Evolutionary conservation across 2,329 filamentous ascomycete genomes (phyloP), one percentile per base, ranked within the genome.

Genomic region (Monosporascus sp.): DNA sequence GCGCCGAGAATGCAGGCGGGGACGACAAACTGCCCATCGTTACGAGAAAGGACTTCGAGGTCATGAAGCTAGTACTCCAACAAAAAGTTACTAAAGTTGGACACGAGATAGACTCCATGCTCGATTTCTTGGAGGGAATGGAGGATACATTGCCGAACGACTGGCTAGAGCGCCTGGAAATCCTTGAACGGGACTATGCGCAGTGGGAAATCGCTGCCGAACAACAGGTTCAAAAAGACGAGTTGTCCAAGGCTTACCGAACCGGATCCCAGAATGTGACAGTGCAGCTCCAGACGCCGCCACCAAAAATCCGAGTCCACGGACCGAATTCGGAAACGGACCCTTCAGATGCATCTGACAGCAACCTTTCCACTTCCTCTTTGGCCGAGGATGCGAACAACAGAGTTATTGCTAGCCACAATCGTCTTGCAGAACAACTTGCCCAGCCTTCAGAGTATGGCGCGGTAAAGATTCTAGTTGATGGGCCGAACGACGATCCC

Each of bases 121-220:
- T 99, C 15, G 92, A 99, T 69, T 80, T 83, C 34, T 77, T 97
- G 2, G 94, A 97, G 69, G 92, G 90, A 2, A 79, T 85, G 51
- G 79, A 87, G 44, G 94, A 99, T 63, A 90, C 88, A 0, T 74
- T 99, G 9, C 94, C 94, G 0, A 88, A 95, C 41, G 68, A 75
- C 27, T 99, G 93, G 94, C 83, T 97, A 52, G 90, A 96, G 62
- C 81, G 85, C 5, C 86, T 97, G 72, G 94, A 97, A 68, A 71
- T 73, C 0, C 75, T 95, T 5, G 94, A 99, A 68, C 75, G 79
- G 11, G 81, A 85, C 31, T 96, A 93, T 69, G 82, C 84, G 7
- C 80, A 85, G 24, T 99, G 94, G 94, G 83, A 85, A 44, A 85
- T 87, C 47, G 80, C 86, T 47, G 91, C 89, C 34, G 90, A 95